Conservation (phyloP, 352 stramenopile genomes). For the Aphanomyces invadans region DNA sequence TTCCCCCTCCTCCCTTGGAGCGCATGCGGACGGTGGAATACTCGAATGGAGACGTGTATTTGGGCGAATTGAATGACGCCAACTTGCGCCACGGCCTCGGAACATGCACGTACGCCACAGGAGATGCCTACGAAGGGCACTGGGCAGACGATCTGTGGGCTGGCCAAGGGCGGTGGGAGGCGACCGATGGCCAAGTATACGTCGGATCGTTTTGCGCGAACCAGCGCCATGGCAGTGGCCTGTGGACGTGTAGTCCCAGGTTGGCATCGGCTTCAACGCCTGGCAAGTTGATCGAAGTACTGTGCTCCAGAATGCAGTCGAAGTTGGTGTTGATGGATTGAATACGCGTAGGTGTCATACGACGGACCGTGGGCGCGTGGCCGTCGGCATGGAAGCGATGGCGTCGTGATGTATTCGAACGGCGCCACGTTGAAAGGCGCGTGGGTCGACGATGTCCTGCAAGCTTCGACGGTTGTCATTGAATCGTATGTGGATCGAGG, state of each 20-base stretch:
- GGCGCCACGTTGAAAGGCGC: slow-evolving; percentile 36
- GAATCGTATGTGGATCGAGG: slow-evolving; percentile 38
- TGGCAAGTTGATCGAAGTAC: too few relatives aligned
- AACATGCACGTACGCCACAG: slow-evolving; percentile 49
- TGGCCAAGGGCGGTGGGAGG: slow-evolving; percentile 49
- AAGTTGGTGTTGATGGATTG: too few relatives aligned
- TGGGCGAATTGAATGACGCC: slow-evolving; percentile 35
- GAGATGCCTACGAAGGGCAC: slow-evolving; percentile 58
- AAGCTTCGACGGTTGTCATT: slow-evolving; percentile 26
- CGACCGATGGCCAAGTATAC: slow-evolving; percentile 42
- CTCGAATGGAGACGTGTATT: slow-evolving; percentile 58
- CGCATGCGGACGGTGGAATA: slow-evolving; percentile 23
- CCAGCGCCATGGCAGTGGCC: slow-evolving; percentile 33
- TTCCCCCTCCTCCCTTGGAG: slow-evolving; percentile 22
- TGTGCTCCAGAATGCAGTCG: too few relatives aligned
- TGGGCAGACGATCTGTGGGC: slow-evolving; percentile 44
- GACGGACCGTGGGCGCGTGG: slow-evolving; percentile 45
- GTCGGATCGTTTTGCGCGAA: slow-evolving; percentile 32
- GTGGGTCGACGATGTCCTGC: slow-evolving; percentile 32
- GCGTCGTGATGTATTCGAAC: slow-evolving; percentile 39
- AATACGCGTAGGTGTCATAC: slow-evolving; percentile 13
- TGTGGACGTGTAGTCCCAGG: slow-evolving; percentile 33
- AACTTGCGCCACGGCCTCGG: slow-evolving; percentile 44
- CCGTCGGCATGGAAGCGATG: slow-evolving; percentile 38
- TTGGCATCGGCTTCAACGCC: neutral